phyloP scores from a whole-genome alignment of 2,329 filamentous ascomycete species.

The Aspergillus ochraceus region DNA sequence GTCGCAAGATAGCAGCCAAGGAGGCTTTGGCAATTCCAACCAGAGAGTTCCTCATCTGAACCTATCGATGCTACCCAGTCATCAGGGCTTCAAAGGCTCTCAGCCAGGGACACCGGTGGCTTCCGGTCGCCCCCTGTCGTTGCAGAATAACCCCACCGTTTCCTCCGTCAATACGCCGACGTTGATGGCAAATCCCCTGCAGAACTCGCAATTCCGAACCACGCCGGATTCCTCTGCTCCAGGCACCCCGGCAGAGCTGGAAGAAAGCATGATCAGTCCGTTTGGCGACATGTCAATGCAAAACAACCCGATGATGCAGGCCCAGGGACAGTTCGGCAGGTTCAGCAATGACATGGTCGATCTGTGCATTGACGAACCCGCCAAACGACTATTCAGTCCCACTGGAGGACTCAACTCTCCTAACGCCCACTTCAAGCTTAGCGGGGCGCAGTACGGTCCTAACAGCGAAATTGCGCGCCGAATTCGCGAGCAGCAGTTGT shows the following conservation, averaged over 20 bases:
- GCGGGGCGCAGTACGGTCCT: constrained; percentile 71
- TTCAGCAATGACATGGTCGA: constrained; percentile 58
- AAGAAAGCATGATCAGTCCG: constrained; percentile 68
- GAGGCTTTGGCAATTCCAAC: constrained; percentile 58
- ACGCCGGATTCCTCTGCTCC: constrained; percentile 68
- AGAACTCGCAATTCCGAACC: constrained; percentile 53
- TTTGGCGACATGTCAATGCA: constrained; percentile 63
- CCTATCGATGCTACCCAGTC: constrained; percentile 71
- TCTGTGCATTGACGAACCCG: constrained; percentile 83
- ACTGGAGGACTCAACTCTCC: constrained; percentile 69
- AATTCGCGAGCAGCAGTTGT: constrained; percentile 64
- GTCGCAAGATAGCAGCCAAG: constrained; percentile 68
- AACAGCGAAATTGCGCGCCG: constrained; percentile 73
- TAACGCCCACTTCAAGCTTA: constrained; percentile 72
- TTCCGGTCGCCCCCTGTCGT: constrained; percentile 65
- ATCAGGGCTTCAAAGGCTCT: constrained; percentile 79
- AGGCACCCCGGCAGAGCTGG: constrained; percentile 70
- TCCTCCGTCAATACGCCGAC: constrained; percentile 97
- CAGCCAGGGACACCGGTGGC: constrained; percentile 82
- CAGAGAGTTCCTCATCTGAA: constrained; percentile 69
- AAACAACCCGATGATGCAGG: constrained; percentile 44
- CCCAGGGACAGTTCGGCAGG: constrained; percentile 40
- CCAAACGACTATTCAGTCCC: constrained; percentile 87
- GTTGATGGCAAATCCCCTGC: constrained; percentile 73
- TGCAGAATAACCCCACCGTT: constrained; percentile 92